These are phyloP conservation scores for Wallacemonas sp. DNA, from an alignment of 208 protist genomes.

Conservation along the genomic window DNA sequence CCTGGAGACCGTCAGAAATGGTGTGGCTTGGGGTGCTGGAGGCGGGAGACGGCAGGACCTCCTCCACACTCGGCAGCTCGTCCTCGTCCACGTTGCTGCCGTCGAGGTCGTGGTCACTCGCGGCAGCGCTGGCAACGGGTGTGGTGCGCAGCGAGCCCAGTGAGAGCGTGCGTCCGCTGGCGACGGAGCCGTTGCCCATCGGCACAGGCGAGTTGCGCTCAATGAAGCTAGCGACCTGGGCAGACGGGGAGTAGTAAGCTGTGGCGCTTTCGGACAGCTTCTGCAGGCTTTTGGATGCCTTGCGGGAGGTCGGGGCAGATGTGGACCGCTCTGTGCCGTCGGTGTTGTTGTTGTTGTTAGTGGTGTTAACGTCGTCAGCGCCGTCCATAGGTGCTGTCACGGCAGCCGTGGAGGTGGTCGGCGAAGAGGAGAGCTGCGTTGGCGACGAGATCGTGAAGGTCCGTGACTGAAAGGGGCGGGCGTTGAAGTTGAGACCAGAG, in stretches of 20 bases:
- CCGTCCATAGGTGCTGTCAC: too few species aligned
- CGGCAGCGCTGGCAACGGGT: neutral
- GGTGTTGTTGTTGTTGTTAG: neutral
- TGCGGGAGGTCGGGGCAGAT: neutral
- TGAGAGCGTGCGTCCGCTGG: neutral
- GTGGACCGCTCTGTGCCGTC: neutral
- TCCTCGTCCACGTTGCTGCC: constrained; percentile 24
- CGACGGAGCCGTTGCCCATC: neutral
- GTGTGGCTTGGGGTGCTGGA: neutral
- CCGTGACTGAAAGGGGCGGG: constrained; percentile 29
- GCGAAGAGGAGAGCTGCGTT: neutral
- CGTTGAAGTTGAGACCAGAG: constrained; percentile 30
- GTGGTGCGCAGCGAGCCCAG: neutral
- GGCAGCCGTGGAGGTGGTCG: neutral
- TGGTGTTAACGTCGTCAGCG: too few species aligned
- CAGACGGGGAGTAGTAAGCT: constrained; percentile 40
- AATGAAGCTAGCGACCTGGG: constrained; percentile 38
- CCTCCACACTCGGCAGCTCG: neutral
- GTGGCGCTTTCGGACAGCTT: constrained; percentile 35
- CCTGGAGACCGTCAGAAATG: neutral
- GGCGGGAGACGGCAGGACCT: neutral
- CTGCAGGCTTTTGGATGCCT: constrained; percentile 12
- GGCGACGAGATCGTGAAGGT: neutral
- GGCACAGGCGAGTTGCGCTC: constrained; percentile 32
- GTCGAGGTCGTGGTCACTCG: neutral